A percentile compares a stretch with the other conserved stretches of the same genome.
Evolutionary conservation across 2,329 filamentous ascomycete genomes (phyloP).

Genomic region (Fusarium temperatum): DNA sequence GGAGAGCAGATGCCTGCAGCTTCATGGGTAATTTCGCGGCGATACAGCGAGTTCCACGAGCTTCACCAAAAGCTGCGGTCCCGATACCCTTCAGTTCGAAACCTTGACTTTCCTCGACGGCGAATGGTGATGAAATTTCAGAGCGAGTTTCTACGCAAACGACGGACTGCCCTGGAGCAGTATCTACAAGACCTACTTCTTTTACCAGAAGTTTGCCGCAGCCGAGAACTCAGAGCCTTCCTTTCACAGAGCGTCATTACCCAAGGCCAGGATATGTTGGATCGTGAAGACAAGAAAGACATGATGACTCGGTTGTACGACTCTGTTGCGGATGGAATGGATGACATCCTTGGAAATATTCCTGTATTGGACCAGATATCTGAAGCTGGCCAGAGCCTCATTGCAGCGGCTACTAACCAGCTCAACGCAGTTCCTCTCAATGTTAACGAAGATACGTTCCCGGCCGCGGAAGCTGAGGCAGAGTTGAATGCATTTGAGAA

Average conservation of each 20-base stretch:
- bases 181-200: conserved; percentile 85
- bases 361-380: conserved; percentile 95
- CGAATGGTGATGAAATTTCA: conserved; percentile 97
- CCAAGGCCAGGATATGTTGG: conserved; percentile 65
- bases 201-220: conserved; percentile 92
- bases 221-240: conserved; percentile 90
- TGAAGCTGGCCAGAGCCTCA: conserved; percentile 88
- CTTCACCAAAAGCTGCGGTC: conserved; percentile 88
- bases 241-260: conserved; percentile 86
- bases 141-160: conserved; percentile 92
- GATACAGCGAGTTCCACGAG: conserved; percentile 97
- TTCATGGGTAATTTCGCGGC: conserved; percentile 88
- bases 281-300: conserved; percentile 76
- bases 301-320: conserved; percentile 96
- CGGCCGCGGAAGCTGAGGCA: conserved; percentile 83
- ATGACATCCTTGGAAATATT: conserved; percentile 96
- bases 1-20: conserved; percentile 98
- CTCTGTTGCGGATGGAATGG: conserved; percentile 96
- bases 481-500: conserved; percentile 94
- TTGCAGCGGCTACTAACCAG: conserved; percentile 77
- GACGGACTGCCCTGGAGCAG: conserved; percentile 81
- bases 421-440: conserved; percentile 65
- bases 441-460: conserved; percentile 59
- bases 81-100: conserved; percentile 86
- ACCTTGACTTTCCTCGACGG: conserved; percentile 90